A percentile compares a stretch with the other conserved stretches of the same genome.
Conservation (phyloP, 768 basidiomycete species). For the Leccinellum luteum region DNA sequence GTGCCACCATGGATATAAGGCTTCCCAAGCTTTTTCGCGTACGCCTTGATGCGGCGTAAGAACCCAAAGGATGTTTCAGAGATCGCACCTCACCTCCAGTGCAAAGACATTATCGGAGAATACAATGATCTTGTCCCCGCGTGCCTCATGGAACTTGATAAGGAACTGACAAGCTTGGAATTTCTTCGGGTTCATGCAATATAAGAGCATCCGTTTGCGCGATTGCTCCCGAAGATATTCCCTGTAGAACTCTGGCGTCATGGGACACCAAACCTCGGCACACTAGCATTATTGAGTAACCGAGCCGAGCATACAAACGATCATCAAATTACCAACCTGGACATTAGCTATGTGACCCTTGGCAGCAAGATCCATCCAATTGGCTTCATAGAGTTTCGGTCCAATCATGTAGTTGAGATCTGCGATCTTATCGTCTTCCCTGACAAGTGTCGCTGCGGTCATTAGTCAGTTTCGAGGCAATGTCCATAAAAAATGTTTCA, state of each 20-base stretch:
- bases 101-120: constrained; percentile 99
- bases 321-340: constrained; percentile 59
- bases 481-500: constrained; percentile 32
- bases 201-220: constrained; percentile 91
- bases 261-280: constrained; percentile 99
- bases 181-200: constrained; percentile 99
- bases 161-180: constrained; percentile 99
- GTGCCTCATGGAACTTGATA: constrained; percentile 95
- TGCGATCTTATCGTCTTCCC: constrained; percentile 98
- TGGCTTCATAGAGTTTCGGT: constrained; percentile 98
- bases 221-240: constrained; percentile 94
- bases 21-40: constrained; percentile 91
- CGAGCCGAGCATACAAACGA: neutral
- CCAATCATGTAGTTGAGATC: constrained; percentile 99
- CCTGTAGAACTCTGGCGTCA: constrained; percentile 99
- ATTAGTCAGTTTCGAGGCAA: constrained; percentile 1
- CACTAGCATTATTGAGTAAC: constrained; percentile 52
- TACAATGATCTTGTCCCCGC: constrained; percentile 99
- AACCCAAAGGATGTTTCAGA: neutral
- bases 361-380: constrained; percentile 99
- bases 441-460: constrained; percentile 84
- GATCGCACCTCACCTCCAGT: constrained; percentile 65
- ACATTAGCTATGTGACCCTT: constrained; percentile 99
- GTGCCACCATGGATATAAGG: constrained; percentile 96
- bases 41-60: constrained; percentile 52